Evolutionary conservation across 1,284 basidiomycete species (phyloP).

Genomic region (Leccinum pachyderme): DNA sequence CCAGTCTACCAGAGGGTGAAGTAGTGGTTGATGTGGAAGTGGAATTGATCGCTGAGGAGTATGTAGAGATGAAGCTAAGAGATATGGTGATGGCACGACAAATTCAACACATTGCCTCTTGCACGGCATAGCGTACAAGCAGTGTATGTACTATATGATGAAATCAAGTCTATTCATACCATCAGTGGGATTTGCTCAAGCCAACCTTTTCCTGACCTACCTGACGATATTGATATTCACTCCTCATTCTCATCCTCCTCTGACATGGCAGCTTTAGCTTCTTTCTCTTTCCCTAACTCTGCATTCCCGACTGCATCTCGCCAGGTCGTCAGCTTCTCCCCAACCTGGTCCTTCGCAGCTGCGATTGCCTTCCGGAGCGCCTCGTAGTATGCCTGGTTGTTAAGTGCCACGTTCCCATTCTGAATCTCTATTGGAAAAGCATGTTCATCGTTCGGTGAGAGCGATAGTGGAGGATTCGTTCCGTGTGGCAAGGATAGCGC

Average conservation of each 20-base stretch:
- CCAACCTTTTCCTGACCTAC: background rate
- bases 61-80: too few species aligned
- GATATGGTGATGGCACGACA: background rate
- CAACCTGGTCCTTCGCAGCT: constrained; percentile 50
- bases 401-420: constrained; percentile 3
- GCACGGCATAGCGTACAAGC: background rate
- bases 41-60: background rate
- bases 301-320: constrained; percentile 62
- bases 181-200: background rate
- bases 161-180: background rate
- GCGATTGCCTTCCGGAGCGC: constrained; percentile 48
- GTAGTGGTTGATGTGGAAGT: background rate
- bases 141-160: background rate
- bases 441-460: constrained; percentile 16
- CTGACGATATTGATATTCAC: background rate
- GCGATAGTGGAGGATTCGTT: constrained; percentile 17
- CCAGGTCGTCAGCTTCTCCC: constrained; percentile 67
- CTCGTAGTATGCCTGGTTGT: constrained; percentile 46
- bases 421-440: constrained; percentile 31
- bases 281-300: constrained; percentile 53
- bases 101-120: background rate
- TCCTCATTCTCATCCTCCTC: constrained; percentile 42
- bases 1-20: background rate
- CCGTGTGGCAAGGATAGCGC: constrained; percentile 45
- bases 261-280: constrained; percentile 37